A percentile compares a stretch with the other conserved stretches of the same genome.
These are phyloP conservation scores for Cardiospermum halicacabum DNA, from an alignment of 345 rosid genomes.

Conservation along the genomic window DNA sequence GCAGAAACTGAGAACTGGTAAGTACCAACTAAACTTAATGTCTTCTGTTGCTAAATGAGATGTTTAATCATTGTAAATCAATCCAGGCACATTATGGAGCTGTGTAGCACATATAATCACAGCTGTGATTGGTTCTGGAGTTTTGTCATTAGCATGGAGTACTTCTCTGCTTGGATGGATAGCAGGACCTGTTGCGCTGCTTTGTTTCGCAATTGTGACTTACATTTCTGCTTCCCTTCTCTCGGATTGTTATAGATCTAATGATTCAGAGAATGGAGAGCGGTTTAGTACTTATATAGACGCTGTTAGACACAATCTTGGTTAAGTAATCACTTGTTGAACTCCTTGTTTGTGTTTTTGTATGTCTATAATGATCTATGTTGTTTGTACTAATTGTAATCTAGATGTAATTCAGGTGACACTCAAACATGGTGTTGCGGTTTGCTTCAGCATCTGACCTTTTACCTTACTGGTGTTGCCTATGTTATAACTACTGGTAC, in stretches of 20 bases:
- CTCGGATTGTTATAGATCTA: conserved; percentile 2
- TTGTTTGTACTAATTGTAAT: too few species aligned
- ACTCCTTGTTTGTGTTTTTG: neutral
- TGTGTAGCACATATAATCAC: neutral
- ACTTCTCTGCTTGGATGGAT: conserved; percentile 8
- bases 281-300: conserved; percentile 3
- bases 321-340: neutral
- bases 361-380: neutral
- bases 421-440: too few species aligned
- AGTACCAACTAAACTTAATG: too few species aligned
- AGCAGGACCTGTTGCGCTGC: conserved; percentile 1
- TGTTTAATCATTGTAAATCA: too few species aligned
- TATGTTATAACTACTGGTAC: too few species aligned
- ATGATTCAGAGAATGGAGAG: neutral
- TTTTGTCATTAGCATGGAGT: conserved; percentile 8
- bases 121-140: conserved; percentile 5
- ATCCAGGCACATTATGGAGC: neutral
- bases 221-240: neutral
- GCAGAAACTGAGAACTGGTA: too few species aligned
- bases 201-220: neutral
- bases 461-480: too few species aligned
- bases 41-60: too few species aligned
- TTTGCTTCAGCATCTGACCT: too few species aligned
- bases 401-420: too few species aligned
- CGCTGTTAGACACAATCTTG: conserved; percentile 5